Base-by-base conservation (phyloP, 148 eudicot genomes). In the Bassia scoparia region DNA sequence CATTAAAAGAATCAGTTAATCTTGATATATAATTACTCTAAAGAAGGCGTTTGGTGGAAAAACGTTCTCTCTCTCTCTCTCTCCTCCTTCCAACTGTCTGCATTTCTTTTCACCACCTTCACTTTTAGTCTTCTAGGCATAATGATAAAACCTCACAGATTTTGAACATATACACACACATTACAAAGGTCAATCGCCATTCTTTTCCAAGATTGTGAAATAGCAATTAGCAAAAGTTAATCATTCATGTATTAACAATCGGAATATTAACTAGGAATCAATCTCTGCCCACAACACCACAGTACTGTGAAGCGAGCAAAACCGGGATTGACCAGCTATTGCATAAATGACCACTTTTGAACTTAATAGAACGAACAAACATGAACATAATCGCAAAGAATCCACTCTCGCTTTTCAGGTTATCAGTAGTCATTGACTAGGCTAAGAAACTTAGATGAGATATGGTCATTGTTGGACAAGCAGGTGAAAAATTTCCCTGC, bases 361-460 rank as follows among this genome's bases (percentile, higher is more conserved):
- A 50, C 7, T 15, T 41, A 59, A 60, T 58, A n/a, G n/a, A 17
- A 71, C 24, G 14, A 26, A 27, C 37, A n/a, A 13, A 35, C n/a
- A 59, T 8, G 31, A 70, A 18, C 34, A 20, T n/a, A 11, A 3
- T 53, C 13, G 13, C 15, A 54, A 75, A 61, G 48, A 68, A 56
- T 38, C 66, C 12, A 64, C 52, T 43, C 30, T 68, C 33, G 73
- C 31, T 16, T 15, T 30, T 68, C 30, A 76, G 23, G 6, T 60
- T 69, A 77, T 61, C 79, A 50, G 21, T 49, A 77, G 70, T 70
- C 70, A 61, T 52, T 61, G 52, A 69, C 69, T 48, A 43, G 62
- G 24, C 15, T 41, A 53, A 70, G 64, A 62, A 62, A 48, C 33
- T 71, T 31, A 71, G 80, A 71, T 65, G 71, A 55, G 64, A n/a